Conservation (phyloP, 2,329 filamentous ascomycete species). For the Sarocladium brachiariae region DNA sequence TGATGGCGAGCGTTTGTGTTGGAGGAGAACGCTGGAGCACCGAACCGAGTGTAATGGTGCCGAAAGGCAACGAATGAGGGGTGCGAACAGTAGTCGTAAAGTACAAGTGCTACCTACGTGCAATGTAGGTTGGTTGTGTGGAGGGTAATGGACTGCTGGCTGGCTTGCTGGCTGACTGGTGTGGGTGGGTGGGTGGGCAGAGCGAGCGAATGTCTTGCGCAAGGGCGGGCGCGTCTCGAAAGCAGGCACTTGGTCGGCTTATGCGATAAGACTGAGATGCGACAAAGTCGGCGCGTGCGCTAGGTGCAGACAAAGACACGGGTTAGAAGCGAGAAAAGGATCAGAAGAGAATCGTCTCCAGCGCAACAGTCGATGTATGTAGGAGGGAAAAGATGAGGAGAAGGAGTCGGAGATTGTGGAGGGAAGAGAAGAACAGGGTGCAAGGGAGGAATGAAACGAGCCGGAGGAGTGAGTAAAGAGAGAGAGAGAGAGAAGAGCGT, state of each 20-base stretch:
- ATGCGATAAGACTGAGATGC: background rate
- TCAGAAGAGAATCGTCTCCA: background rate
- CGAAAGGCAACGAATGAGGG: background rate
- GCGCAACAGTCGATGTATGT: background rate
- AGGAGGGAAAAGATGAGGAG: background rate
- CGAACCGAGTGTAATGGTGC: no score
- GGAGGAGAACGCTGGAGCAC: no score
- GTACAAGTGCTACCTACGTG: no score
- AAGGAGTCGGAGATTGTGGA: background rate
- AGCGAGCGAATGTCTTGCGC: slow-evolving; percentile 2
- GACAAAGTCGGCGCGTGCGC: background rate
- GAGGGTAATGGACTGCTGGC: no score
- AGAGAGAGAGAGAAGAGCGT: no score
- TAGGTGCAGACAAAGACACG: background rate
- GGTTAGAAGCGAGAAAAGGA: background rate
- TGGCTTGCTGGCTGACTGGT: background rate
- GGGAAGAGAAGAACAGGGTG: background rate
- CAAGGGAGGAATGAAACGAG: slow-evolving; percentile 9
- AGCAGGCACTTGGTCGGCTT: background rate
- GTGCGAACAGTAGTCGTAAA: slow-evolving; percentile 6
- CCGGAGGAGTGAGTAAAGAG: no score
- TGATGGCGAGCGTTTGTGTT: no score
- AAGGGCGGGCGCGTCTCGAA: background rate
- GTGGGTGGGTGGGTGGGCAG: background rate
- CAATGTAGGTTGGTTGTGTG: no score